Conservation (phyloP, 192 early-diverging fungal genomes). For the Gryganskiella cystojenkinii region DNA sequence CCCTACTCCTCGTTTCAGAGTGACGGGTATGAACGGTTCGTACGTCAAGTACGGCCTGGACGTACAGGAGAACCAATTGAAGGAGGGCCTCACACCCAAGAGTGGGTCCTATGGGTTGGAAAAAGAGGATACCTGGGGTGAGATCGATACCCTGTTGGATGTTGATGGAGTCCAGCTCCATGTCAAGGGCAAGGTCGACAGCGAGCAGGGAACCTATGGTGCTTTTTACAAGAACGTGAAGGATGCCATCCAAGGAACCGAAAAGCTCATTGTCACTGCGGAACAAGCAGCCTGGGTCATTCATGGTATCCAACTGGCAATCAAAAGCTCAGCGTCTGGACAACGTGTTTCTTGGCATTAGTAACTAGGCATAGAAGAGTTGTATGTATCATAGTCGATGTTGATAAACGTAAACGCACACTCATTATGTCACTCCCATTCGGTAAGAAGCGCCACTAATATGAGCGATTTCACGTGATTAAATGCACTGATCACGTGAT, state of each 20-base stretch:
- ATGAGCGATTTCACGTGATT: too few species aligned
- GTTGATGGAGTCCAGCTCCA: constrained; percentile 54
- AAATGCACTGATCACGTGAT: too few species aligned
- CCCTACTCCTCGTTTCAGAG: constrained; percentile 68
- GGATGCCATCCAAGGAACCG: constrained; percentile 61
- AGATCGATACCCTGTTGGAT: constrained; percentile 58
- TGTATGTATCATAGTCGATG: too few species aligned
- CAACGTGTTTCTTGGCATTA: constrained; percentile 35
- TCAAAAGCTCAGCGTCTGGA: constrained; percentile 57
- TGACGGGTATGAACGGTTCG: constrained; percentile 76
- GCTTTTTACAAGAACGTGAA: constrained; percentile 75
- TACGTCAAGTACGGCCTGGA: constrained; percentile 76
- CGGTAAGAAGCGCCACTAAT: too few species aligned
- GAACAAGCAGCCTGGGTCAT: constrained; percentile 75
- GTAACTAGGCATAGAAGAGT: too few species aligned
- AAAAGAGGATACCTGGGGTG: constrained; percentile 56
- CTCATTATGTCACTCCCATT: too few species aligned
- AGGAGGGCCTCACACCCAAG: constrained; percentile 66
- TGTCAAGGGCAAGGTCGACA: constrained; percentile 65
- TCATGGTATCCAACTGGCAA: constrained; percentile 74
- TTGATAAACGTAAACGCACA: too few species aligned
- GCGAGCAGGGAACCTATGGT: constrained; percentile 66
- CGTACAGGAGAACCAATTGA: constrained; percentile 80
- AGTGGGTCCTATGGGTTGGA: constrained; percentile 69
- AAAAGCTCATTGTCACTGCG: constrained; percentile 66